A percentile compares a stretch with the other conserved stretches of the same genome.
phyloP scores from a whole-genome alignment of 805 yeast genomes.

The Myxozyma neglecta region DNA sequence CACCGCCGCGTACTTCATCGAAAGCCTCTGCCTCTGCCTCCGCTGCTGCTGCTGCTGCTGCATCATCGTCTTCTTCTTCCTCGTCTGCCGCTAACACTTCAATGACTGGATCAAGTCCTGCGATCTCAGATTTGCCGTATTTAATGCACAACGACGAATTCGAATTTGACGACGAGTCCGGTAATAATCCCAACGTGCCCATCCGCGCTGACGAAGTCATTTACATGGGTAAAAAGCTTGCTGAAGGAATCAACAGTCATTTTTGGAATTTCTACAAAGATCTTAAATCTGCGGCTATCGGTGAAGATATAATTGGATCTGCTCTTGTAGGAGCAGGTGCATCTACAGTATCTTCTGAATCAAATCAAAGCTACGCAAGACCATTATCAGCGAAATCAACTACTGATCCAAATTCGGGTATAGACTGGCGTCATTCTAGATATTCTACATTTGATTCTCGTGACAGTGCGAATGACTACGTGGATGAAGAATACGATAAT shows the following conservation, averaged over 20 bases:
- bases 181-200: slow-evolving; percentile 5
- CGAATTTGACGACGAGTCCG: slow-evolving; percentile 25
- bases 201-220: slow-evolving; percentile 33
- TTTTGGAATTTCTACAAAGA: slow-evolving; percentile 34
- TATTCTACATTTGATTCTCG: slow-evolving; percentile 21
- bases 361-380: background rate
- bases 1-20: slow-evolving; percentile 30
- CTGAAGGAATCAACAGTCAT: slow-evolving; percentile 33
- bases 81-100: background rate
- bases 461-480: slow-evolving; percentile 15
- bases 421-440: slow-evolving; percentile 17
- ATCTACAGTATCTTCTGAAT: background rate
- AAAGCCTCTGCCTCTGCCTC: slow-evolving; percentile 1
- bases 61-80: background rate
- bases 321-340: background rate
- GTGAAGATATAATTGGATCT: slow-evolving; percentile 24
- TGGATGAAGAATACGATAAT: slow-evolving; percentile 9
- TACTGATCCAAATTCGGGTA: background rate
- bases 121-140: slow-evolving; percentile 1
- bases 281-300: slow-evolving; percentile 33
- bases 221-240: slow-evolving; percentile 32
- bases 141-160: slow-evolving; percentile 21
- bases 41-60: background rate
- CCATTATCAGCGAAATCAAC: background rate
- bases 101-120: background rate